Percentiles rank a stretch among this genome's conserved stretches.
phyloP scores from a whole-genome alignment of 805 yeast genomes.

The Metschnikowia lachancei region DNA sequence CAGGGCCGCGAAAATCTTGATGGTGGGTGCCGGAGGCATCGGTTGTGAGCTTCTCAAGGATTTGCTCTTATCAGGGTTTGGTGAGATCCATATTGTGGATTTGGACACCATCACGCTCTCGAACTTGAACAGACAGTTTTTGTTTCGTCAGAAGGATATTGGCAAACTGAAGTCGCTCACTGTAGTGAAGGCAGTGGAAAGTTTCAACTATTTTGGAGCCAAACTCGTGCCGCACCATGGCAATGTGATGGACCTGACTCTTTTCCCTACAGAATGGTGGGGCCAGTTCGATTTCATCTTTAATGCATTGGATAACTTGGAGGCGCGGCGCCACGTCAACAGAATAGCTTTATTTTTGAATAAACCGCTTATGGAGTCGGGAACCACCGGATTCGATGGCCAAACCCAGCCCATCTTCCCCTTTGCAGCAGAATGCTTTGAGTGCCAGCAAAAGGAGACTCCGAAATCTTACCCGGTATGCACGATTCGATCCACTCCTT shows the following conservation, averaged over 20 bases:
- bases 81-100: slow-evolving; percentile 90
- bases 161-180: slow-evolving; percentile 84
- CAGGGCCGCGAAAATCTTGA: slow-evolving; percentile 52
- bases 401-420: slow-evolving; percentile 92
- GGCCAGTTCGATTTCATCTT: slow-evolving; percentile 71
- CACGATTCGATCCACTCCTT: slow-evolving; percentile 94
- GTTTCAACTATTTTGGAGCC: slow-evolving; percentile 59
- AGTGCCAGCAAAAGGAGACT: slow-evolving; percentile 80
- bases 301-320: slow-evolving; percentile 92
- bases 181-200: slow-evolving; percentile 76
- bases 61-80: slow-evolving; percentile 72
- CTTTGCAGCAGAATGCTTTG: slow-evolving; percentile 84
- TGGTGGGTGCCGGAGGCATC: slow-evolving; percentile 96
- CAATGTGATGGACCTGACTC: slow-evolving; percentile 73
- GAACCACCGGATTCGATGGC: slow-evolving; percentile 93
- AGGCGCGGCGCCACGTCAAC: slow-evolving; percentile 89
- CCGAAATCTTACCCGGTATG: slow-evolving; percentile 95
- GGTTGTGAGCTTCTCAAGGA: slow-evolving; percentile 90
- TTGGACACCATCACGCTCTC: slow-evolving; percentile 92
- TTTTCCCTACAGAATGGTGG: slow-evolving; percentile 74
- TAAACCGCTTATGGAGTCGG: slow-evolving; percentile 84
- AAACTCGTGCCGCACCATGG: slow-evolving; percentile 78
- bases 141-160: slow-evolving; percentile 86
- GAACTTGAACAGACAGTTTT: slow-evolving; percentile 88
- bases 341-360: slow-evolving; percentile 69